Evolutionary conservation across 1,284 basidiomycete genomes (phyloP).

Genomic region (Veloboletus limbatus): DNA sequence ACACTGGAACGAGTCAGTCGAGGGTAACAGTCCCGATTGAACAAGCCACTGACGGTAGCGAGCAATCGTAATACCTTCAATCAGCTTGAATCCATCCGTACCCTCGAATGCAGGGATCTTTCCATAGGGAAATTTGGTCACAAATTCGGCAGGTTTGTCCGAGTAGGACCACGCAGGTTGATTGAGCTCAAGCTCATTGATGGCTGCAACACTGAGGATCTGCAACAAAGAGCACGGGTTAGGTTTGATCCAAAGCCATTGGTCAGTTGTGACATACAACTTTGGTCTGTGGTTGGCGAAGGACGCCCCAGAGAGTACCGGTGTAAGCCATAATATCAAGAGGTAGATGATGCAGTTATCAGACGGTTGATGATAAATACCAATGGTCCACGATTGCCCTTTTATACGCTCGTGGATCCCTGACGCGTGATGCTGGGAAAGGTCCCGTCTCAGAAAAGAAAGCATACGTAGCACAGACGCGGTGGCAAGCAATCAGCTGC

Average conservation of each 20-base stretch:
- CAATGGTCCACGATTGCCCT: not conserved
- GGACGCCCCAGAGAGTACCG: slow-evolving; percentile 26
- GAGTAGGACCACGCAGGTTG: slow-evolving; percentile 9
- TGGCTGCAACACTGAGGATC: slow-evolving; percentile 25
- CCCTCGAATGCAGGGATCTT: slow-evolving; percentile 55
- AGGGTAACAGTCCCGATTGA: no score
- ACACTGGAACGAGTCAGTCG: slow-evolving; percentile 35
- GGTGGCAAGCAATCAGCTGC: no score
- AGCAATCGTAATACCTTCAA: slow-evolving; percentile 56
- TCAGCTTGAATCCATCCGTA: slow-evolving; percentile 48
- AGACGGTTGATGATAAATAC: not conserved
- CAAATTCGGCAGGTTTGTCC: slow-evolving; percentile 42
- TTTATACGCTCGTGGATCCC: no score
- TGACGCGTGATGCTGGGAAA: no score
- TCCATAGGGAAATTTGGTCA: slow-evolving; percentile 44
- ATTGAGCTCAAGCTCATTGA: slow-evolving; percentile 19
- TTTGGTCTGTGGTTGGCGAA: slow-evolving; percentile 27
- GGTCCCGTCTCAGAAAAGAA: no score
- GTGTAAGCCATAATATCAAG: slow-evolving; percentile 21
- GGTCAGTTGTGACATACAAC: slow-evolving; percentile 19
- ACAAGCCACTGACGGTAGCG: slow-evolving; percentile 49
- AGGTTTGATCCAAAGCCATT: not conserved
- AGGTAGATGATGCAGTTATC: no score
- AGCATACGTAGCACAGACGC: no score
- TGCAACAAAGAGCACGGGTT: not conserved